Conservation (phyloP, 192 early-diverging fungal genomes). For the Thamnidium elegans region DNA sequence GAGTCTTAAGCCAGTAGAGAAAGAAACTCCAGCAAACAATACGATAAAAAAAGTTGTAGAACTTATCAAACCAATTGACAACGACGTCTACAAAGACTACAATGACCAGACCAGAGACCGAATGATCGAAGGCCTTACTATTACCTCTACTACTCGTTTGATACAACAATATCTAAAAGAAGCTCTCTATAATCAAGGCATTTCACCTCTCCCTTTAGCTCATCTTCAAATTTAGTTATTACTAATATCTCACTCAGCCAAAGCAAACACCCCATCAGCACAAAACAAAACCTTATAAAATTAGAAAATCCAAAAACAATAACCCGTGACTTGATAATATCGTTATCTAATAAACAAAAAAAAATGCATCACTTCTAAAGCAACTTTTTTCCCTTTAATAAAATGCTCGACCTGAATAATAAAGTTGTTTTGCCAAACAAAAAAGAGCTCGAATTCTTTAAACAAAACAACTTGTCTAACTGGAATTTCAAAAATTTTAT, state of each 20-base stretch:
- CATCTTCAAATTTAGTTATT: constrained; percentile 11
- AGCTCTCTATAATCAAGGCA: constrained; percentile 12
- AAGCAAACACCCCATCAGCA: constrained; percentile 9
- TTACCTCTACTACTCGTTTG: constrained; percentile 2
- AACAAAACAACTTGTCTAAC: constrained; percentile 2
- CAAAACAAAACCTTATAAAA: no score
- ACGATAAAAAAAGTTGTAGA: no score
- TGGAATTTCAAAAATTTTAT: constrained; percentile 10
- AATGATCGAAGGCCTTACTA: not conserved
- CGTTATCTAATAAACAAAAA: constrained; percentile 1
- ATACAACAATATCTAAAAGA: constrained; percentile 5
- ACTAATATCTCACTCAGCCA: constrained; percentile 10
- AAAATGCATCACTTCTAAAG: constrained; percentile 9
- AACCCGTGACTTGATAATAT: constrained; percentile 10
- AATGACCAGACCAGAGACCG: no score
- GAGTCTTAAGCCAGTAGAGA: not conserved
- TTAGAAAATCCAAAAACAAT: no score
- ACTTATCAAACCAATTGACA: no score
- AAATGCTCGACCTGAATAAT: constrained; percentile 9
- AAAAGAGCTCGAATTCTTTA: constrained; percentile 8
- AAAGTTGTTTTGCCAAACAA: constrained; percentile 8
- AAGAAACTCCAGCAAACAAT: not conserved
- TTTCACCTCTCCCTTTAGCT: constrained; percentile 10
- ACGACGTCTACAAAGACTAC: no score
- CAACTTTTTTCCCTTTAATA: constrained; percentile 7